Percentiles rank a stretch among this genome's conserved stretches.
These are phyloP conservation scores for Omphalotus guepiniiformis DNA, from an alignment of 768 basidiomycete species.

Conservation along the genomic window DNA sequence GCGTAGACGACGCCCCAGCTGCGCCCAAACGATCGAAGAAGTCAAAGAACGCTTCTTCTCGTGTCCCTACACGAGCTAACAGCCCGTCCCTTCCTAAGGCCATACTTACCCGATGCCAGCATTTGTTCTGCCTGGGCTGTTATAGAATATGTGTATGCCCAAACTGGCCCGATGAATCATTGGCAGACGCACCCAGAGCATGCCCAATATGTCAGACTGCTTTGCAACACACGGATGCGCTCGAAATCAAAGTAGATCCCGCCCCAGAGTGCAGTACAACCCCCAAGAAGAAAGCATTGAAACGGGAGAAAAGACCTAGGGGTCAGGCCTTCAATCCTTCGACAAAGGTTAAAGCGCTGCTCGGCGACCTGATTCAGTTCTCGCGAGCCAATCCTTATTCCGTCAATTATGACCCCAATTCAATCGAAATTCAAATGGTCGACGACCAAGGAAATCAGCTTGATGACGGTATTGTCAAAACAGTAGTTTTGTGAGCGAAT, in stretches of 20 bases:
- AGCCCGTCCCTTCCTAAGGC: conserved; percentile 64
- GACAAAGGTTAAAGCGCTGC: conserved; percentile 83
- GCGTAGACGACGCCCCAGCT: conserved; percentile 47
- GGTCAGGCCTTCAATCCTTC: conserved; percentile 67
- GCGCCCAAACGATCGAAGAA: conserved; percentile 45
- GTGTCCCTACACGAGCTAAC: conserved; percentile 68
- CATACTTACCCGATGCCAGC: conserved; percentile 88
- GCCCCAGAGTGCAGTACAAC: conserved; percentile 32
- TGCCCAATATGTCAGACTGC: conserved; percentile 79
- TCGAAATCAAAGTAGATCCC: conserved; percentile 72
- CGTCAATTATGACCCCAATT: conserved; percentile 74
- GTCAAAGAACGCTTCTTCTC: conserved; percentile 50
- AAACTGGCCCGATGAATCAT: conserved; percentile 70
- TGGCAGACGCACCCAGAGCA: conserved; percentile 49
- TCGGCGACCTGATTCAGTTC: conserved; percentile 75
- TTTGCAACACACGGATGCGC: conserved; percentile 68
- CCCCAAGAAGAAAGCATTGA: conserved; percentile 59
- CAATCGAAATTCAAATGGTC: conserved; percentile 71
- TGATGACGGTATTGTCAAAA: conserved; percentile 76
- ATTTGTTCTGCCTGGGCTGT: conserved; percentile 86
- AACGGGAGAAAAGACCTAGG: conserved; percentile 64
- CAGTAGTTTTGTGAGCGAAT: conserved; percentile 86
- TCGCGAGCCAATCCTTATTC: conserved; percentile 86
- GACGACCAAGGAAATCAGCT: conserved; percentile 68
- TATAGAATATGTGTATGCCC: conserved; percentile 78